Evolutionary conservation across 2,329 filamentous ascomycete genomes (phyloP), one percentile per base, ranked within the genome.

Genomic region (Mycosphaerella sp.): DNA sequence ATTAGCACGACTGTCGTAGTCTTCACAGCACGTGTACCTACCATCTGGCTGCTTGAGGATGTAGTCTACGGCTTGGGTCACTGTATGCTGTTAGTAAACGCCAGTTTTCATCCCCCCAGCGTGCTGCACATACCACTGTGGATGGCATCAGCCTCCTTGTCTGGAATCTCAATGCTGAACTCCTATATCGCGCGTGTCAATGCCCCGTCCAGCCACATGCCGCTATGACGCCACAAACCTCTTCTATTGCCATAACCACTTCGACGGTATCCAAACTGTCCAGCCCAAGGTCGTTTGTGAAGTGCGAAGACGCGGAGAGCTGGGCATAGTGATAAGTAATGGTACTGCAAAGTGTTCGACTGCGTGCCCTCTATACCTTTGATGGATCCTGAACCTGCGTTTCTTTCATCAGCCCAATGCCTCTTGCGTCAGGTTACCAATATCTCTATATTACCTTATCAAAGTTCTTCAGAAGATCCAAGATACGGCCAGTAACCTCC

Each of bases 231-330:
- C 44, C 40, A 62, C 64, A 21, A 51, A 89, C 86, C 84, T 98
- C 93, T 81, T 98, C 93, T 75, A 98, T 97, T 62, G 93, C 93
- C 93, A 98, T 98, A 66, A 98, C 93, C 62, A 98, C 93, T 80
- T 98, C 93, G 59, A 98, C 93, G 59, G 93, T 96, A 73, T 98
- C 93, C 73, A 98, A 81, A 75, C 87, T 94, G 78, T 98, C 93
- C 66, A 98, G 79, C 61, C 90, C 93, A 59, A 98, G 86, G 75
- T 98, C 91, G 73, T 96, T 97, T 70, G 89, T 81, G 76, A 98
- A 98, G 81, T 97, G 90, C 53, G 91, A 85, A 48, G 77, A 79
- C 58, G 81, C 75, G 67, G 84, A 88, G 70, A 98, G 88, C 91
- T 97, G 13, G 13, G 65, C 2, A 54, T 17, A 27, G 13, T 13